Evolutionary conservation across 2,329 filamentous ascomycete genomes (phyloP).

Genomic region (Colletotrichum sansevieriae): DNA sequence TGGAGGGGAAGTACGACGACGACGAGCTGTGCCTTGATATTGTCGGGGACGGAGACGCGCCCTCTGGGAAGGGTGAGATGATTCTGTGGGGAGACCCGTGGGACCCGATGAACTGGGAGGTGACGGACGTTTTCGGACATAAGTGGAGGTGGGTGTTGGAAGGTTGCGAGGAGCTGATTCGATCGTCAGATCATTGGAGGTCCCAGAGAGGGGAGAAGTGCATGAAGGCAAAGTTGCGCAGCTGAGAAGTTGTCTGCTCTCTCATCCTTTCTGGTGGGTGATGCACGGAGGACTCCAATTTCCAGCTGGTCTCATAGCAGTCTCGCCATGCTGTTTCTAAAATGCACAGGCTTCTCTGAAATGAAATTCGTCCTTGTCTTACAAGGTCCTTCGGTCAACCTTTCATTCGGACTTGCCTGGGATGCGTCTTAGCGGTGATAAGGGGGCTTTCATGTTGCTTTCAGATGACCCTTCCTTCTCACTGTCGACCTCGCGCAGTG

Average conservation of each 20-base stretch:
- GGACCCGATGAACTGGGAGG: constrained; percentile 61
- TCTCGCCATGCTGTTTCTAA: too few relatives aligned
- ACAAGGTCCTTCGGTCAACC: too few relatives aligned
- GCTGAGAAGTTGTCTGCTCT: background rate
- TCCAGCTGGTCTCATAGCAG: background rate
- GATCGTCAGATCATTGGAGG: constrained; percentile 54
- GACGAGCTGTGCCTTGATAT: constrained; percentile 39
- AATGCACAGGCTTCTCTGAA: too few relatives aligned
- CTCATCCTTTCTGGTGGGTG: background rate
- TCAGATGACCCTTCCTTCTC: too few relatives aligned
- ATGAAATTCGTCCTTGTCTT: too few relatives aligned
- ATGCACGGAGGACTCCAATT: background rate
- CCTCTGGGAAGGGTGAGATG: constrained; percentile 48
- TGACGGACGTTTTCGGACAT: constrained; percentile 56
- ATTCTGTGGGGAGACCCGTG: constrained; percentile 64
- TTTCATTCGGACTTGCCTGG: too few relatives aligned
- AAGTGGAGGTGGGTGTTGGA: constrained; percentile 59
- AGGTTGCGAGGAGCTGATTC: constrained; percentile 54
- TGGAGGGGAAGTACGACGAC: constrained; percentile 40
- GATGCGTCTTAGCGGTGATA: too few relatives aligned
- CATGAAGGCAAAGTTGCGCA: constrained; percentile 10
- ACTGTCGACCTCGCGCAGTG: too few relatives aligned
- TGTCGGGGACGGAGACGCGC: constrained; percentile 15
- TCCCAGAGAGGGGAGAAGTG: constrained; percentile 18
- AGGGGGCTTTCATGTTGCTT: too few relatives aligned